phyloP scores from a whole-genome alignment of 1,139 yeast genomes.

The Geotrichum phurueaensis region DNA sequence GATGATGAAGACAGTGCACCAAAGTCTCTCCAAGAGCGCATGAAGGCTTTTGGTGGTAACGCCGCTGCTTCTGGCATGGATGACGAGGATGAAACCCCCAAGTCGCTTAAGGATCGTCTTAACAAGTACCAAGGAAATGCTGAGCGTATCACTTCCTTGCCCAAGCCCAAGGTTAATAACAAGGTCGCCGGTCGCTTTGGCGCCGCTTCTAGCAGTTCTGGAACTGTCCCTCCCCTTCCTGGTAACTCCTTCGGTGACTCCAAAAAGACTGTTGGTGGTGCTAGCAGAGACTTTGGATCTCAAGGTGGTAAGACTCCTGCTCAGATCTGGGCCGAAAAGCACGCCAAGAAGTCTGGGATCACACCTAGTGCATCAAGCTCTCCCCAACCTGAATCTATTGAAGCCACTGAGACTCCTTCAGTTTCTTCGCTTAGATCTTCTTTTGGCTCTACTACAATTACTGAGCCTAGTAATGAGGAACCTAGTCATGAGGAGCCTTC shows the following conservation, averaged over 20 bases:
- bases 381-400: constrained; percentile 17
- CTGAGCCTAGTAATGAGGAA: constrained; percentile 20
- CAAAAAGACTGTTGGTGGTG: constrained; percentile 54
- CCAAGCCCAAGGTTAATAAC: constrained; percentile 54
- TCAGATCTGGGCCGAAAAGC: constrained; percentile 91
- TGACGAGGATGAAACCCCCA: constrained; percentile 15
- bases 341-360: constrained; percentile 43
- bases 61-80: constrained; percentile 11
- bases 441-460: constrained; percentile 22
- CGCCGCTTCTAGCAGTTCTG: constrained; percentile 24
- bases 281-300: constrained; percentile 60
- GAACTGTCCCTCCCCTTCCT: constrained; percentile 37
- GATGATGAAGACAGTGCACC: constrained; percentile 33
- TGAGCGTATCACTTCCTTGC: constrained; percentile 52
- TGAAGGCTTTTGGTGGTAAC: constrained; percentile 27
- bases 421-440: constrained; percentile 22
- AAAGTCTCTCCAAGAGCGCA: constrained; percentile 43
- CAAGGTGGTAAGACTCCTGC: constrained; percentile 88
- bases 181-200: constrained; percentile 50
- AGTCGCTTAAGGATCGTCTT: constrained; percentile 27
- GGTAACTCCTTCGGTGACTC: constrained; percentile 43
- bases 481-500: constrained; percentile 21
- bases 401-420: constrained; percentile 21
- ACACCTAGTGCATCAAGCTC: constrained; percentile 11
- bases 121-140: constrained; percentile 24